phyloP scores from a whole-genome alignment of 2,329 filamentous ascomycete species.

The Calycina herbarum region DNA sequence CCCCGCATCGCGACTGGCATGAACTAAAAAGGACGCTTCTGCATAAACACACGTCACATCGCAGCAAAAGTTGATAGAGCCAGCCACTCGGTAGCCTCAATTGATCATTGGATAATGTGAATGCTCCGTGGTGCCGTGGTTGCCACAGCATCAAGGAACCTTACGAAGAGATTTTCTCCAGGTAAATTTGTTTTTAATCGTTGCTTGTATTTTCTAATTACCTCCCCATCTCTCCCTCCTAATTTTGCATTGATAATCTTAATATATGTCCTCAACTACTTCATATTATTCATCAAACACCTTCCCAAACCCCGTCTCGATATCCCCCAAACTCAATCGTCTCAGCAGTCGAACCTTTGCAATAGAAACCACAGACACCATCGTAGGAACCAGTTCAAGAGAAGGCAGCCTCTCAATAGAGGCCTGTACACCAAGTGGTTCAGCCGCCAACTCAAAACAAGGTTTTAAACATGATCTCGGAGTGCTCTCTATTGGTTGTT shows the following conservation, averaged over 20 bases:
- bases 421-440: background rate
- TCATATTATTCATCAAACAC: conserved; percentile 13
- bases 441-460: background rate
- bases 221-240: background rate
- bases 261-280: background rate
- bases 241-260: background rate
- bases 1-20: too few relatives aligned
- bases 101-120: too few relatives aligned
- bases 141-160: too few relatives aligned
- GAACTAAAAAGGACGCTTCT: too few relatives aligned
- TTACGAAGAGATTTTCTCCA: too few relatives aligned
- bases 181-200: background rate
- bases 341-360: conserved; percentile 17
- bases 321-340: conserved; percentile 30
- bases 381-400: conserved; percentile 8
- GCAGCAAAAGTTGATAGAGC: too few relatives aligned
- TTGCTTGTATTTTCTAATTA: background rate
- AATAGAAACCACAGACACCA: background rate
- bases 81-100: too few relatives aligned
- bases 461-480: background rate
- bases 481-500: background rate
- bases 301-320: conserved; percentile 23
- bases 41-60: too few relatives aligned
- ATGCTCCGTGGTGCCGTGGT: too few relatives aligned
- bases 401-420: conserved; percentile 11